Evolutionary conservation across 177 flowering plant species (phyloP).

Genomic region (Vitis hybrid): DNA sequence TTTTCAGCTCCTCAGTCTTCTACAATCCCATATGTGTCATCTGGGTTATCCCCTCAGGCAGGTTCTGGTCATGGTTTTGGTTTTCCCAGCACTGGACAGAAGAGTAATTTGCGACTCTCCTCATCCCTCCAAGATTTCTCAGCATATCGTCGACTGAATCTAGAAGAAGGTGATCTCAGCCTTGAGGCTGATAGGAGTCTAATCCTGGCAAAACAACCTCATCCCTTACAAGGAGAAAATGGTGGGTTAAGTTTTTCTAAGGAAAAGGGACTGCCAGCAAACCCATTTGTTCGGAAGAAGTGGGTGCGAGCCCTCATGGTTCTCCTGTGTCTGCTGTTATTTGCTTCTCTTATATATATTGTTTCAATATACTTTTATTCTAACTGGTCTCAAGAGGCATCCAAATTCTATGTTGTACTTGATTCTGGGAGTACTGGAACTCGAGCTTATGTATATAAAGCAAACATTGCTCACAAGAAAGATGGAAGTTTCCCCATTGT

Average conservation of each 20-base stretch:
- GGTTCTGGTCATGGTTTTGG: conserved; percentile 35
- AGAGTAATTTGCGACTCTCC: conserved; percentile 53
- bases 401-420: conserved; percentile 78
- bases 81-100: conserved; percentile 32
- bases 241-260: conserved; percentile 64
- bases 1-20: conserved; percentile 44
- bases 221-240: conserved; percentile 43
- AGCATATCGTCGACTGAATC: conserved; percentile 46
- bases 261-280: conserved; percentile 47
- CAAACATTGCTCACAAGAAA: conserved; percentile 38
- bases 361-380: conserved; percentile 38
- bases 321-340: conserved; percentile 47
- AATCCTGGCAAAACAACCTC: conserved; percentile 26
- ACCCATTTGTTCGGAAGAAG: conserved; percentile 39
- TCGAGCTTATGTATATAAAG: conserved; percentile 78
- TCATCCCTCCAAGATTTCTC: conserved; percentile 91
- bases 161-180: conserved; percentile 42
- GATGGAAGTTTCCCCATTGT: conserved; percentile 56
- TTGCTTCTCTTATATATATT: conserved; percentile 39
- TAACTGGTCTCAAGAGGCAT: conserved; percentile 43
- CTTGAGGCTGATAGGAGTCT: conserved; percentile 19
- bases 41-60: conserved; percentile 41
- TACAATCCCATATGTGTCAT: conserved; percentile 28
- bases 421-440: conserved; percentile 99
- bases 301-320: conserved; percentile 46